A percentile compares a stretch with the other conserved stretches of the same genome.
Evolutionary conservation across 768 basidiomycete species (phyloP).

Genomic region (Mycena alexandri): DNA sequence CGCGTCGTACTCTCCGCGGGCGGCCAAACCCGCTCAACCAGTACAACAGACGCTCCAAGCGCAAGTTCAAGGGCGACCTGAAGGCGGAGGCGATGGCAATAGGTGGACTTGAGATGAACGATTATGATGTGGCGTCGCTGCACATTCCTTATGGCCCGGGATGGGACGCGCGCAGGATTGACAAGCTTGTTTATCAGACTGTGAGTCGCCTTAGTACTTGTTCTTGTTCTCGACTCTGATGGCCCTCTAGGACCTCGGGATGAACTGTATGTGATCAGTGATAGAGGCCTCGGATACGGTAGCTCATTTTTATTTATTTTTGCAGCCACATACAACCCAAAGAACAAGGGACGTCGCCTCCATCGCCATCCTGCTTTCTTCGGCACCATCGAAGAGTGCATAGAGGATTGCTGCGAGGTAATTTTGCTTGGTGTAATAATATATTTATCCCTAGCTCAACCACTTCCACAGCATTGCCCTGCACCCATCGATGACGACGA

Average conservation of each 20-base stretch:
- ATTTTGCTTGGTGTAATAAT: slow-evolving; percentile 2
- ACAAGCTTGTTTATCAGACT: slow-evolving; percentile 69
- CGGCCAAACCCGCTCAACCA: slow-evolving; percentile 53
- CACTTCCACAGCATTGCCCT: slow-evolving; percentile 60
- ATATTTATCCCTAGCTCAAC: neutral
- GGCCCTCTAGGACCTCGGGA: slow-evolving; percentile 62
- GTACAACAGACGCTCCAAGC: slow-evolving; percentile 49
- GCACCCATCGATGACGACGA: slow-evolving; percentile 69
- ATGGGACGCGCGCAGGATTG: slow-evolving; percentile 68
- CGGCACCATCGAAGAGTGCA: slow-evolving; percentile 66
- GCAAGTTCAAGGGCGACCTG: slow-evolving; percentile 67
- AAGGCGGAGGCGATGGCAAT: slow-evolving; percentile 56
- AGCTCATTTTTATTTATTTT: neutral
- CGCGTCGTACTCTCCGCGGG: slow-evolving; percentile 63
- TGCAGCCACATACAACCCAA: slow-evolving; percentile 71
- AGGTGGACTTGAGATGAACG: slow-evolving; percentile 65
- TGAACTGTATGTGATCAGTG: slow-evolving; percentile 60
- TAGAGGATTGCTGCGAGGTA: slow-evolving; percentile 76
- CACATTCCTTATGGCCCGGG: slow-evolving; percentile 75
- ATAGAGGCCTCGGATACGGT: no score
- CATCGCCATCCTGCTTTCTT: slow-evolving; percentile 77
- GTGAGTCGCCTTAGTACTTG: slow-evolving; percentile 45
- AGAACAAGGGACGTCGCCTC: slow-evolving; percentile 69
- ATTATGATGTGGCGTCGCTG: slow-evolving; percentile 66
- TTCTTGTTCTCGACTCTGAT: slow-evolving; percentile 24